Evolutionary conservation across 31 red algal species (phyloP).

Genomic region (Asparagopsis taxiformis): DNA sequence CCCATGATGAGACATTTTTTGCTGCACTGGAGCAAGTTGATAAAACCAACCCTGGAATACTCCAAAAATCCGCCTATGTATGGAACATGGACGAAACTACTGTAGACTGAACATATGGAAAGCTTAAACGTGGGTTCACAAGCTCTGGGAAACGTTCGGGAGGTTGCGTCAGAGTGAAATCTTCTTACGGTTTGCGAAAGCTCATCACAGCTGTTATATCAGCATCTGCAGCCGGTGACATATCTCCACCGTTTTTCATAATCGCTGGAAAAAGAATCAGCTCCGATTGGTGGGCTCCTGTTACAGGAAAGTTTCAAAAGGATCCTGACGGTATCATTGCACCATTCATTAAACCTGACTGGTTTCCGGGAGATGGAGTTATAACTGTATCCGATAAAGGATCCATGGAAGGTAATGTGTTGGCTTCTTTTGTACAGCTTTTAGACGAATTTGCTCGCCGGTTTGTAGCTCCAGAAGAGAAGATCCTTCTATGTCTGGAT

Average conservation of each 20-base stretch:
- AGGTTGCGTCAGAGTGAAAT: slow-evolving; percentile 12
- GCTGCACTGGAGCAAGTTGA: too few relatives aligned
- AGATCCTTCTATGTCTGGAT: slow-evolving; percentile 6
- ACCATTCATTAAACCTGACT: slow-evolving; percentile 15
- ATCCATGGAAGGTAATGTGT: slow-evolving; percentile 24
- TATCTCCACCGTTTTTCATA: slow-evolving; percentile 26
- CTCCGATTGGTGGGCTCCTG: slow-evolving; percentile 10
- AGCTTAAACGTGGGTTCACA: neutral
- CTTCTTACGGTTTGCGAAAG: slow-evolving; percentile 19
- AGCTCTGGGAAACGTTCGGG: slow-evolving; percentile 9
- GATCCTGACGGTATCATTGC: slow-evolving; percentile 6
- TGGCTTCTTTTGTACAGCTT: slow-evolving; percentile 14
- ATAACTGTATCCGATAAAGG: slow-evolving; percentile 22
- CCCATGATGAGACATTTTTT: too few relatives aligned
- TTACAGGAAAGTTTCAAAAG: neutral
- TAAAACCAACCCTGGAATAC: too few relatives aligned
- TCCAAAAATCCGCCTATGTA: too few relatives aligned
- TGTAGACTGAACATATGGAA: slow-evolving; percentile 12
- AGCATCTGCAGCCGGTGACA: slow-evolving; percentile 20
- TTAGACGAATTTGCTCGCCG: slow-evolving; percentile 1
- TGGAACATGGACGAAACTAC: slow-evolving; percentile 19
- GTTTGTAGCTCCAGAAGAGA: neutral
- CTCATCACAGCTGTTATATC: slow-evolving; percentile 30
- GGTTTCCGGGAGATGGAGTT: slow-evolving; percentile 14
- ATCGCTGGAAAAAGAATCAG: slow-evolving; percentile 26